A percentile compares a stretch with the other conserved stretches of the same genome.
phyloP scores from a whole-genome alignment of 768 basidiomycete genomes.

The Leucosporidium creatinivorum region DNA sequence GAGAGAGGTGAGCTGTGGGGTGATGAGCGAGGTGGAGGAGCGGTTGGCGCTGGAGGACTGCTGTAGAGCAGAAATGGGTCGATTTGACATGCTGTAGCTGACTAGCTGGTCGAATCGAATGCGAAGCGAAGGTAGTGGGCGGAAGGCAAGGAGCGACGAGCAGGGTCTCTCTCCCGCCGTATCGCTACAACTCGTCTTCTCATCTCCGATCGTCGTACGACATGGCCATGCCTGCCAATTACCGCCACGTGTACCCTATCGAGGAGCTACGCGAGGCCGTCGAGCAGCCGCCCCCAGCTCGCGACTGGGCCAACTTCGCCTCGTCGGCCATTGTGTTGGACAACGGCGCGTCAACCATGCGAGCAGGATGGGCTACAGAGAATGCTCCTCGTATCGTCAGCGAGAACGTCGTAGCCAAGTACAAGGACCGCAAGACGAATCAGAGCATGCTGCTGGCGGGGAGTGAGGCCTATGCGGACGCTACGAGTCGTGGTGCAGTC shows the following conservation, averaged over 20 bases:
- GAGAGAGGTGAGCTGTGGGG: neutral
- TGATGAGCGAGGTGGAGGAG: conserved; percentile 1
- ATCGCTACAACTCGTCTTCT: too few species aligned
- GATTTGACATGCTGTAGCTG: too few species aligned
- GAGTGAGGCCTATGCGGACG: conserved; percentile 76
- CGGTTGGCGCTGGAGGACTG: neutral
- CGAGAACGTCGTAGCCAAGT: conserved; percentile 52
- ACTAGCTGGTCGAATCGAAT: too few species aligned
- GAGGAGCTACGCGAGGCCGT: conserved; percentile 7
- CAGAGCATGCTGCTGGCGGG: conserved; percentile 80
- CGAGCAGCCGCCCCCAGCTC: neutral
- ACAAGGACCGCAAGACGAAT: conserved; percentile 80
- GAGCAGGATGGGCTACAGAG: conserved; percentile 37
- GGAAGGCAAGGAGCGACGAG: too few species aligned
- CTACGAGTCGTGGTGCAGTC: conserved; percentile 67
- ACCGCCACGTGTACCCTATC: conserved; percentile 13
- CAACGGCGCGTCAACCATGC: conserved; percentile 50
- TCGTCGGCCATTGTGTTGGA: conserved; percentile 66
- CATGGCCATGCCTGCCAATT: neutral
- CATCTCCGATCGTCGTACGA: neutral
- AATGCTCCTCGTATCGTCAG: conserved; percentile 25
- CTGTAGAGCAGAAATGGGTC: neutral
- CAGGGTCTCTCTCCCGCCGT: too few species aligned
- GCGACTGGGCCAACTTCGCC: conserved; percentile 50
- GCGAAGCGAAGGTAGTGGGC: too few species aligned